A percentile compares a stretch with the other conserved stretches of the same genome.
These are phyloP conservation scores for Globisporangium echinulatum DNA, from an alignment of 352 stramenopile genomes.

Conservation along the genomic window DNA sequence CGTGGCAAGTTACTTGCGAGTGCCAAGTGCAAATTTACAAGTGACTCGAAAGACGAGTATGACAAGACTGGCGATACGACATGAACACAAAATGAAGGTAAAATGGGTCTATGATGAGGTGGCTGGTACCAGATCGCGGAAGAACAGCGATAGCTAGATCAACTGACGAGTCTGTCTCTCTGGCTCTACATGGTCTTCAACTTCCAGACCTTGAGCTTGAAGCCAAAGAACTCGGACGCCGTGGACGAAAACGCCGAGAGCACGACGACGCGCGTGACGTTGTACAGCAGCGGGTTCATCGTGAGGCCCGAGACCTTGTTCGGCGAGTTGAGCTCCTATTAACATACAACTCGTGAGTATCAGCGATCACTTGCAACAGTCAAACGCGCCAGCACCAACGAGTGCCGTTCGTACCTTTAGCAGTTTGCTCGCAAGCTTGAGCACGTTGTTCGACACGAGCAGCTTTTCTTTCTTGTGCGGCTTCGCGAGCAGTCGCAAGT, in stretches of 20 bases:
- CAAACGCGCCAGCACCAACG: background rate
- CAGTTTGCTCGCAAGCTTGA: conserved; percentile 88
- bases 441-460: conserved; percentile 86
- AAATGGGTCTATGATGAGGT: background rate
- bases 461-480: conserved; percentile 88
- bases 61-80: too few species aligned
- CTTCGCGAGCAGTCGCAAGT: conserved; percentile 75
- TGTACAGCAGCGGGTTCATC: conserved; percentile 89
- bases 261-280: conserved; percentile 85
- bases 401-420: conserved; percentile 46
- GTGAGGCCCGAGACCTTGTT: conserved; percentile 89
- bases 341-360: conserved; percentile 2
- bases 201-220: conserved; percentile 90
- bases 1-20: too few species aligned
- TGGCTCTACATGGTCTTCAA: conserved; percentile 60
- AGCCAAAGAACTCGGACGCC: conserved; percentile 87
- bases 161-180: background rate
- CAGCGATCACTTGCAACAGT: background rate
- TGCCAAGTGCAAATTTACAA: too few species aligned
- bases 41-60: too few species aligned
- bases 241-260: conserved; percentile 86
- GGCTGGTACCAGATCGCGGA: background rate
- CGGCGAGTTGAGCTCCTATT: conserved; percentile 80
- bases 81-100: too few species aligned
- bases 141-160: background rate